Base-by-base conservation (phyloP, 2,329 filamentous ascomycete species). In the Fusarium sp. region DNA sequence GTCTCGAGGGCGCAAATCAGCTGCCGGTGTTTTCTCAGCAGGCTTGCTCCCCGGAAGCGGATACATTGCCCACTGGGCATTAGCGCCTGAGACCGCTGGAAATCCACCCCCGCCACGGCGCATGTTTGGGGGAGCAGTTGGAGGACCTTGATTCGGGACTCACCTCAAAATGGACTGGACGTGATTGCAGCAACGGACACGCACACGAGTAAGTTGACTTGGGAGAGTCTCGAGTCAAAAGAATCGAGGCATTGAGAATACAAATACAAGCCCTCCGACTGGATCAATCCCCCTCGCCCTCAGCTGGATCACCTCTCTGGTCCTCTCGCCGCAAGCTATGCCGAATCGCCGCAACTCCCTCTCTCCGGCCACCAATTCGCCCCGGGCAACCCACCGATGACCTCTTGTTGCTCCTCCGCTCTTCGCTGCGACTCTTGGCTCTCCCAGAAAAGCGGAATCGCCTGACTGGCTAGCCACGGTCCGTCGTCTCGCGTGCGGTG, bases 11-110 rank as follows among this genome's bases (percentile, higher is more conserved):
- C 68, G 44, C 73, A 75, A 75, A 75, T 75, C 73, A 75, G 68
- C 70, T 66, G 68, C 62, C 60, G 44, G 70, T 60, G 39, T 73
- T 75, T 75, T 67, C 73, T 75, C 73, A 75, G 73, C 73, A 75
- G 67, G 52, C 59, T 65, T 67, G 46, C 40, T 66, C 58, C 67
- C 70, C 72, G 67, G 71, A 73, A 69, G 54, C 69, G 66, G 71
- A 62, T 60, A 39, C 51, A 40, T 53, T 65, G 65, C 54, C 67
- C 67, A 56, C 67, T 70, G 67, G 60, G 63, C 59, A 46, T 62
- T 70, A 70, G 68, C 60, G 62, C 43, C 58, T 67, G 40, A 28
- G 39, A 31, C 57, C 48, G 23, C 47, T 41, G 36, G 23, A 48
- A 43, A 66, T 71, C 68, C 68, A 71, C 68, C 68, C 68, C 68